Base-by-base conservation (phyloP, 768 basidiomycete species). In the Psilocybe cyanescens region DNA sequence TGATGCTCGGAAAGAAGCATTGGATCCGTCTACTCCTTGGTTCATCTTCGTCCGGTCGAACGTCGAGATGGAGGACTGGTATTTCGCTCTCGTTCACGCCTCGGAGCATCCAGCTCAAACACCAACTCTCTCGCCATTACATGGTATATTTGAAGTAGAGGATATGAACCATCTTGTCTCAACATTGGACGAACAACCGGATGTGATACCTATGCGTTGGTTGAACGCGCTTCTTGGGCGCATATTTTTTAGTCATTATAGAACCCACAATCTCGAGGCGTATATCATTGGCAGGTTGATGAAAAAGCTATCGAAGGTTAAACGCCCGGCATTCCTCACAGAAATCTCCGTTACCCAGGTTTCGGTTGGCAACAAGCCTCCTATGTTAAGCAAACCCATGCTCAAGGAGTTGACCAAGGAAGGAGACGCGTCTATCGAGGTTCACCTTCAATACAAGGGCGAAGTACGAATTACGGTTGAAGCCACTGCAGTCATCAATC, bases 61-160 rank as follows among this genome's bases (percentile, higher is more conserved):
- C 73, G 79, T 88, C 57, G 92, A 95, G 71, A 97, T 98, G 93
- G 97, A 99, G 75, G 97, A 99, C 75, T 99, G 95, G 94, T 95
- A 95, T 72, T 76, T 94, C 37, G 81, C 93, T 0, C 82, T 97
- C 57, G 73, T 94, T 19, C 90, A 94, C 59, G 90, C 90, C 0
- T 87, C 88, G 7, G 79, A 85, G 60, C 75, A 89, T 57, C 85
- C 88, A 30, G 74, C 87, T 0, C 83, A 88, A 59, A 83, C 84
- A 3, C 83, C 89, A 2, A 85, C 81, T 6, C 83, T 92, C 49
- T 72, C 71, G 1, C 87, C 91, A 0, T 76, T 91, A 51, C 78
- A 80, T 44, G 70, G 81, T 37, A 81, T 97, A 16, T 98, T 95
- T 78, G 78, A 81, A 56, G 79, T 88, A 4, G 75, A 80, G 8